Evolutionary conservation across 1,284 basidiomycete genomes (phyloP), one percentile per base, ranked within the genome.

Genomic region (Pseudozyma sp.): DNA sequence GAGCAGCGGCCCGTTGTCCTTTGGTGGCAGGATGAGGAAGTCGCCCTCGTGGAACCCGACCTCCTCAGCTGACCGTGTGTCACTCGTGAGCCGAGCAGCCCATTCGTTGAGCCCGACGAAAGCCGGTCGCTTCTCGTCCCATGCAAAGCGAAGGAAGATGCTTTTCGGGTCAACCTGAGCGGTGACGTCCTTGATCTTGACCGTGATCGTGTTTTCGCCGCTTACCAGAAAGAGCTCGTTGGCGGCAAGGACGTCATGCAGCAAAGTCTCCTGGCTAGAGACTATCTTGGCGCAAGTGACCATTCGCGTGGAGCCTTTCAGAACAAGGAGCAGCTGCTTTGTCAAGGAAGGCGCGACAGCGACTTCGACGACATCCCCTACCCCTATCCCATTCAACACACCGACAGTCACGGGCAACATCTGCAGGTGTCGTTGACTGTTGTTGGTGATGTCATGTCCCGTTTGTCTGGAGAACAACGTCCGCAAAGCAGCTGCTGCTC

Each of bases 21-120:
- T n/a, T 5, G 59, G 51, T 0, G 52, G 13, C 0, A 73, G 45
- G 19, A 53, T 31, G 11, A 75, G 52, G 13, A 70, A 75, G 36
- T 75, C 71, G 43, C 71, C 71, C 34, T 70, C 67, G 59, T 75
- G 71, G n/a, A 56, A 70, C 1, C 13, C 21, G 4, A 52, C n/a
- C 13, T 35, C 11, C 12, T 19, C 4, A 14, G 25, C 6, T 31
- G 3, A 6, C 25, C 3, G 25, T 5, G 5, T 38, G 31, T 39
- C 14, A 39, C n/a, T 19, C 38, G 2, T 13, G 3, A 25, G 25
- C 8, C 38, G 25, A 2, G 36, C 36, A 13, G 56, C 43, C 61
- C 57, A 70, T 11, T 61, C 51, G 13, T 57, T 34, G 18, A 70
- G 48, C 0, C 54, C 47, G 2, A 55, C 5, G 38, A 71, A 59